Evolutionary conservation across 164 flowering plant genomes (phyloP).

Genomic region (Stephania yunnanensis): DNA sequence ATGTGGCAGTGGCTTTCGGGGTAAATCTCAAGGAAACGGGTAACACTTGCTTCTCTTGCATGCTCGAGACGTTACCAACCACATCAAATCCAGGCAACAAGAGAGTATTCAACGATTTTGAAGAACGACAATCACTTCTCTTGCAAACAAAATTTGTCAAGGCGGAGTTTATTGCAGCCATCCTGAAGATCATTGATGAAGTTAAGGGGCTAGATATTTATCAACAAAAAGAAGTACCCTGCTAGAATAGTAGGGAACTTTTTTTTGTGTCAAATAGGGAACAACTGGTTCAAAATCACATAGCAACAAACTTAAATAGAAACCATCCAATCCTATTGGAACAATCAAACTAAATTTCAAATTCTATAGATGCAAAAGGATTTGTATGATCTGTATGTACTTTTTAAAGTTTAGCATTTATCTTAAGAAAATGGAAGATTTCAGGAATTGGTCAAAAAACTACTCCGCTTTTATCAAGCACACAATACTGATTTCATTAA

Average conservation of each 20-base stretch:
- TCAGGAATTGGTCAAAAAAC: too few relatives aligned
- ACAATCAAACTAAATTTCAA: background rate
- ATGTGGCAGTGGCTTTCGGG: constrained; percentile 74
- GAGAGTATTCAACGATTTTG: constrained; percentile 36
- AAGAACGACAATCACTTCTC: constrained; percentile 34
- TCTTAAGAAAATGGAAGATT: too few relatives aligned
- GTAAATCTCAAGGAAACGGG: constrained; percentile 17
- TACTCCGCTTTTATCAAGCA: too few relatives aligned
- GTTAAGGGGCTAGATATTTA: background rate
- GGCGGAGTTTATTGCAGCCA: constrained; percentile 62
- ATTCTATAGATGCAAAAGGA: too few relatives aligned
- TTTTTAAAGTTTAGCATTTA: too few relatives aligned
- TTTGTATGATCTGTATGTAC: too few relatives aligned
- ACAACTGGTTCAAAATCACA: background rate
- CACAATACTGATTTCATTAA: too few relatives aligned
- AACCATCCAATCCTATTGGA: background rate
- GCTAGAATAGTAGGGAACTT: background rate
- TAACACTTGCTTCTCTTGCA: constrained; percentile 29
- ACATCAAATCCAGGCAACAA: constrained; percentile 57
- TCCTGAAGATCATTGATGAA: constrained; percentile 21
- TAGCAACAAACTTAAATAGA: background rate
- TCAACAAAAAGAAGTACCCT: too few relatives aligned
- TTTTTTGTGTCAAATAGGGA: background rate
- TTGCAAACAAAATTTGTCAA: constrained; percentile 49
- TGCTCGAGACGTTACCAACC: constrained; percentile 31